Evolutionary conservation across 208 protist genomes (phyloP).

Genomic region (Trypanosomatidae sp.): DNA sequence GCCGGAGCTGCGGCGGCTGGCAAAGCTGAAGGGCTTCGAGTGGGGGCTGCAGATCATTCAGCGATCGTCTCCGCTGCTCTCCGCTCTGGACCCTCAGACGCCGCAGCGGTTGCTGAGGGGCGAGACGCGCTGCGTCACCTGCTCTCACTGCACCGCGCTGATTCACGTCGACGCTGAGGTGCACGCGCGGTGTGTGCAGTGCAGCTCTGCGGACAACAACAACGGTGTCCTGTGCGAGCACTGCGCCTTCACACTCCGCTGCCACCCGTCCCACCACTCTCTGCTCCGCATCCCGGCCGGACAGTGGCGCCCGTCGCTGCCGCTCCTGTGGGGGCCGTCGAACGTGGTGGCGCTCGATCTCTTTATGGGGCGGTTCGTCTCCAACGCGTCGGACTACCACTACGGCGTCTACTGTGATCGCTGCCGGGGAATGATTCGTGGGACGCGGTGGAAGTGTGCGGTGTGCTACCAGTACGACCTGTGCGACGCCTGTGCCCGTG

Average conservation of each 20-base stretch:
- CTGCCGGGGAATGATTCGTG: constrained; percentile 56
- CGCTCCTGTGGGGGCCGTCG: constrained; percentile 77
- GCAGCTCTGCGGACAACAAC: constrained; percentile 20
- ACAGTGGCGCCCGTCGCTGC: constrained; percentile 16
- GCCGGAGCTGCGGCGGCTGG: constrained; percentile 25
- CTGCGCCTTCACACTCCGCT: constrained; percentile 23
- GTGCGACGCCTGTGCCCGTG: constrained; percentile 50
- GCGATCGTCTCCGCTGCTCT: constrained; percentile 49
- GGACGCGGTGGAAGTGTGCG: constrained; percentile 84
- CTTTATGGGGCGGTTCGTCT: constrained; percentile 42
- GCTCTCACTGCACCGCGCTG: constrained; percentile 43
- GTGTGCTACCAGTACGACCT: constrained; percentile 82
- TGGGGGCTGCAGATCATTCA: constrained; percentile 57
- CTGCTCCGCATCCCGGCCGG: constrained; percentile 57
- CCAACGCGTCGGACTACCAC: constrained; percentile 43
- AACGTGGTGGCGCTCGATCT: constrained; percentile 61
- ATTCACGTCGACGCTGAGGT: constrained; percentile 47
- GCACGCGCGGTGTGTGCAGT: constrained; percentile 82
- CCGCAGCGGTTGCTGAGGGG: constrained; percentile 41
- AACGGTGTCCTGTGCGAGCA: constrained; percentile 22
- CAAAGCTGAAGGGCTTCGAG: constrained; percentile 43
- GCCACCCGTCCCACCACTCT: constrained; percentile 64
- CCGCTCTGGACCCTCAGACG: constrained; percentile 46
- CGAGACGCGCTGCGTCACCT: constrained; percentile 40
- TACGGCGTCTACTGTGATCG: constrained; percentile 73